Evolutionary conservation across 768 basidiomycete species (phyloP).

Genomic region (Phlebiopsis flavidoalba): DNA sequence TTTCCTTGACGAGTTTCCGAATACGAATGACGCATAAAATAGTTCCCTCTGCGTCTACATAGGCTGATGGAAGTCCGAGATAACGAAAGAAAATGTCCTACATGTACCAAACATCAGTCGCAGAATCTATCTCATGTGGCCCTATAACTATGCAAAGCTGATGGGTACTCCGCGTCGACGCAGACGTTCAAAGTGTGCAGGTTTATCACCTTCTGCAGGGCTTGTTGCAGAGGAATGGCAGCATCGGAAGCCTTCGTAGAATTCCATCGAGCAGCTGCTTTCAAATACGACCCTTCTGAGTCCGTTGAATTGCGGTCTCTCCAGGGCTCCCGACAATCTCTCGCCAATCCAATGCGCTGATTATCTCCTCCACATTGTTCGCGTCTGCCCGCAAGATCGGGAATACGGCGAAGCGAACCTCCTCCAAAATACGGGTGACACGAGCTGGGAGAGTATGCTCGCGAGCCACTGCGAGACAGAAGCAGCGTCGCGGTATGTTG

Average conservation of each 20-base stretch:
- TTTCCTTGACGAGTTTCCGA: too few relatives aligned
- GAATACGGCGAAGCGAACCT: conserved; percentile 10
- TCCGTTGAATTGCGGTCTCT: background rate
- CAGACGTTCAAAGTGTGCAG: background rate
- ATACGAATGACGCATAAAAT: too few relatives aligned
- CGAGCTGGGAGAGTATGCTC: conserved; percentile 2
- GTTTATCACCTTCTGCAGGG: conserved; percentile 19
- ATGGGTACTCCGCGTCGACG: background rate
- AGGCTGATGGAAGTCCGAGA: too few relatives aligned
- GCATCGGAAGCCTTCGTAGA: conserved; percentile 4
- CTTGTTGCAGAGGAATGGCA: background rate
- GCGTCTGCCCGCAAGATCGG: conserved; percentile 7
- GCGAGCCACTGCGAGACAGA: conserved; percentile 8
- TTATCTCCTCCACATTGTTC: background rate
- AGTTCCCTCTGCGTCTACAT: too few relatives aligned
- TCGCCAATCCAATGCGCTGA: conserved; percentile 6
- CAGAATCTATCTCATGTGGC: too few relatives aligned
- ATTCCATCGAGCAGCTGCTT: background rate
- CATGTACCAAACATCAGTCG: too few relatives aligned
- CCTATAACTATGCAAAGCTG: too few relatives aligned
- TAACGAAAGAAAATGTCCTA: too few relatives aligned
- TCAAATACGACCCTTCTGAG: conserved; percentile 2
- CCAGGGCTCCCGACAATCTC: background rate
- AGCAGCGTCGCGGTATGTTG: conserved; percentile 6
- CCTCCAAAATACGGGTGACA: conserved; percentile 5